phyloP scores from a whole-genome alignment of 306 rosid genomes.

The Carpinus viminea region DNA sequence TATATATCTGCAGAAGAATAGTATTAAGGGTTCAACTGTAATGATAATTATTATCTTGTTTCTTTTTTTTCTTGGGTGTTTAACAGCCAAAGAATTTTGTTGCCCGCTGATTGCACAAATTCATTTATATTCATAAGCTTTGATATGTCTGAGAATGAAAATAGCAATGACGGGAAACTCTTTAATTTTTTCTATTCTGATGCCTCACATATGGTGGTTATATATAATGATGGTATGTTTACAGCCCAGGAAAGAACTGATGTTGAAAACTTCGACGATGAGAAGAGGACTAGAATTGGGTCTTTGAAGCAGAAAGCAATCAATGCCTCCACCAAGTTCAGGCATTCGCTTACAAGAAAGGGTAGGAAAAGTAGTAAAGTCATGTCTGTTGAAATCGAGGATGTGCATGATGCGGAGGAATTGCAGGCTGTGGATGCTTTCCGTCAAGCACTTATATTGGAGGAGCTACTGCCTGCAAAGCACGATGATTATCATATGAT shows the following conservation, averaged over 20 bases:
- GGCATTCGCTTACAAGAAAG: slow-evolving; percentile 58
- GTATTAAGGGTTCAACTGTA: background rate
- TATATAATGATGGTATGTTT: background rate
- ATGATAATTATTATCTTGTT: too few species aligned
- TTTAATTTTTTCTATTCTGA: background rate
- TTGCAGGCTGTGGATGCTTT: slow-evolving; percentile 66
- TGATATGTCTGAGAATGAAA: background rate
- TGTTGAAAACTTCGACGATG: slow-evolving; percentile 43
- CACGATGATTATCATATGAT: slow-evolving; percentile 91
- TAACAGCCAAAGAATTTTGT: background rate
- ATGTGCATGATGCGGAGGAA: slow-evolving; percentile 72
- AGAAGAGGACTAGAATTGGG: slow-evolving; percentile 43
- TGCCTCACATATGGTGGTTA: background rate
- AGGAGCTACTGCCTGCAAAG: slow-evolving; percentile 72
- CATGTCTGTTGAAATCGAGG: slow-evolving; percentile 76
- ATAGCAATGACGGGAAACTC: background rate
- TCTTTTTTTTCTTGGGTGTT: too few species aligned
- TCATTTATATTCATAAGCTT: background rate
- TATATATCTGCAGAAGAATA: background rate
- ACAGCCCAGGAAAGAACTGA: slow-evolving; percentile 33
- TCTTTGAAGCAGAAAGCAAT: slow-evolving; percentile 65
- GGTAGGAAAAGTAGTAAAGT: slow-evolving; percentile 82
- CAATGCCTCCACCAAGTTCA: slow-evolving; percentile 62
- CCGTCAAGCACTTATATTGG: slow-evolving; percentile 71
- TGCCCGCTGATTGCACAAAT: background rate